Conservation (phyloP, 805 yeast species). For the Myxozyma vanderwaltii region DNA sequence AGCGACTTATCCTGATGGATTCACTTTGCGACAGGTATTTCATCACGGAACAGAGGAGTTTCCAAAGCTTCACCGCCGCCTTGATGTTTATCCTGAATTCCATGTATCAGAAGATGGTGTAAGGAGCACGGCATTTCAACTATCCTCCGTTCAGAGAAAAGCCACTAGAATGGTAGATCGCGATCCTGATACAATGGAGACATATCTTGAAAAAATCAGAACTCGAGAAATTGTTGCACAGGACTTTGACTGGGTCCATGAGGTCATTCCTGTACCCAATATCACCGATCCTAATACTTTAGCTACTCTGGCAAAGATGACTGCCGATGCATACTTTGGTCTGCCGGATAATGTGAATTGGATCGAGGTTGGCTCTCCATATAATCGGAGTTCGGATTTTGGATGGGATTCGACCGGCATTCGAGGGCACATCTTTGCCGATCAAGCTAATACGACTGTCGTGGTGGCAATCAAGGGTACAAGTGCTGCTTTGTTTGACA, state of each 20-base stretch:
- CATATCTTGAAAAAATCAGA: constrained; percentile 48
- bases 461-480: constrained; percentile 90
- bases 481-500: constrained; percentile 60
- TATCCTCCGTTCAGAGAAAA: constrained; percentile 11
- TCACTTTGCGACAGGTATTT: constrained; percentile 30
- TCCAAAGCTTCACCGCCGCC: constrained; percentile 26
- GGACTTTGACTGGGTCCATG: constrained; percentile 32
- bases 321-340: constrained; percentile 88
- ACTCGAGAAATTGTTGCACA: constrained; percentile 9
- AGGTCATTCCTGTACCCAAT: constrained; percentile 58
- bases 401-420: constrained; percentile 90
- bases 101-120: constrained; percentile 8
- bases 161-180: constrained; percentile 48
- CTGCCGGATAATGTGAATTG: constrained; percentile 81
- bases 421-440: constrained; percentile 87
- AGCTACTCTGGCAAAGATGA: constrained; percentile 75
- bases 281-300: constrained; percentile 74
- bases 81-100: constrained; percentile 22
- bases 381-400: constrained; percentile 48
- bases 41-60: constrained; percentile 30
- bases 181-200: constrained; percentile 64
- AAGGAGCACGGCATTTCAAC: not conserved
- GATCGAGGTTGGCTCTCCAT: constrained; percentile 60
- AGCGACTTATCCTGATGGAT: constrained; percentile 25
- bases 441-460: constrained; percentile 57